phyloP scores from a whole-genome alignment of 352 stramenopile species.

The Globisporangium heterothallicum region DNA sequence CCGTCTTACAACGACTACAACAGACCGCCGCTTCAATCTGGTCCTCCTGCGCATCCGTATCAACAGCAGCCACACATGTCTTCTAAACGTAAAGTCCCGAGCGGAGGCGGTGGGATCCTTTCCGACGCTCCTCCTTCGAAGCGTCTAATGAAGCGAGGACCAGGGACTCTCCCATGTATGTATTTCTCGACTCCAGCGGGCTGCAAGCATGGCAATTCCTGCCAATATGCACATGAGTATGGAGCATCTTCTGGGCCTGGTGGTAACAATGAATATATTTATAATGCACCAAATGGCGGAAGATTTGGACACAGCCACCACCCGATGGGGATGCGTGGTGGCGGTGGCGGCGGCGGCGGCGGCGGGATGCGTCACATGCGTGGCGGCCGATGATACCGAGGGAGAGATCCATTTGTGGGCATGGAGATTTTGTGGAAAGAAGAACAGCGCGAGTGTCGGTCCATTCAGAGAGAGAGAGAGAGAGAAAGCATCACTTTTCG shows the following conservation, averaged over 20 bases:
- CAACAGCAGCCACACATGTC: constrained; percentile 14
- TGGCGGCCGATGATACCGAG: constrained; percentile 36
- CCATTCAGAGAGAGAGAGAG: no score
- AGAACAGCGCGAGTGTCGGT: background rate
- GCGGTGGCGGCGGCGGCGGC: constrained; percentile 19
- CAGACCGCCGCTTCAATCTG: constrained; percentile 3
- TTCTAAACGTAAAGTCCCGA: constrained; percentile 40
- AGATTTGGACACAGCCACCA: constrained; percentile 31
- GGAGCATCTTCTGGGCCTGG: constrained; percentile 16
- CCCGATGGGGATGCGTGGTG: constrained; percentile 34
- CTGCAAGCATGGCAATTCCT: constrained; percentile 70
- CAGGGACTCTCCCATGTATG: constrained; percentile 49
- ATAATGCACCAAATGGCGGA: constrained; percentile 34
- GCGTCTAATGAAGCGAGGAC: constrained; percentile 40
- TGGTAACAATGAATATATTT: constrained; percentile 52
- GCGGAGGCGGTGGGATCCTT: constrained; percentile 23
- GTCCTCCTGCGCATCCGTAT: constrained; percentile 1
- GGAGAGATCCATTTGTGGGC: background rate
- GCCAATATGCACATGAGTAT: constrained; percentile 62
- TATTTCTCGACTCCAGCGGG: constrained; percentile 62
- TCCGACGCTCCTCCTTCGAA: constrained; percentile 36
- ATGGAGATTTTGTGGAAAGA: background rate
- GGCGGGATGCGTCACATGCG: constrained; percentile 43
- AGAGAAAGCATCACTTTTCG: no score
- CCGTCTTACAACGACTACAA: constrained; percentile 18